Percentiles rank a stretch among this genome's conserved stretches.
Evolutionary conservation across 2,329 filamentous ascomycete genomes (phyloP).

Genomic region (Rhexocercosporidium sp.): DNA sequence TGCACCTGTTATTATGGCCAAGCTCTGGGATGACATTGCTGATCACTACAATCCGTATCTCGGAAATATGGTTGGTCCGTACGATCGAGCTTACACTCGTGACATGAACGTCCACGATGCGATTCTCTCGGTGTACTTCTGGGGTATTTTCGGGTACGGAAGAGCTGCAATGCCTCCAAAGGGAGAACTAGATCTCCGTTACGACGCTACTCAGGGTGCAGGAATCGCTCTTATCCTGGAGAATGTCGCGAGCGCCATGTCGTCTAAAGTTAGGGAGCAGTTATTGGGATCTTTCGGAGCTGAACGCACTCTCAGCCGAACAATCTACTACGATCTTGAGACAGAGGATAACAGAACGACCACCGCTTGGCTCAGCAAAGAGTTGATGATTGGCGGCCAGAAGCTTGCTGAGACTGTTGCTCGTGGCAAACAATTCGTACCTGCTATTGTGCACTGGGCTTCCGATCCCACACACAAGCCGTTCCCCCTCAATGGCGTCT

Average conservation of each 20-base stretch:
- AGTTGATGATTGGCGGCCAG: constrained; percentile 50
- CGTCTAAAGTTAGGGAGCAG: constrained; percentile 40
- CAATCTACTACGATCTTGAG: constrained; percentile 44
- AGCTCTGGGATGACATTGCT: constrained; percentile 57
- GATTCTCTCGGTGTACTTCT: constrained; percentile 49
- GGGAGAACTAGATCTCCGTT: constrained; percentile 48
- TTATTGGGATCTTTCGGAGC: constrained; percentile 44
- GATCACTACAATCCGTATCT: constrained; percentile 62
- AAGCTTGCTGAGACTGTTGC: constrained; percentile 45
- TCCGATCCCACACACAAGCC: constrained; percentile 47
- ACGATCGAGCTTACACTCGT: constrained; percentile 66
- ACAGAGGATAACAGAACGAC: constrained; percentile 41
- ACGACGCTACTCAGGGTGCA: constrained; percentile 48
- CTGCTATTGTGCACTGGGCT: constrained; percentile 54
- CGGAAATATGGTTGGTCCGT: constrained; percentile 66
- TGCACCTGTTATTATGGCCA: constrained; percentile 54
- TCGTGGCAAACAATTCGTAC: constrained; percentile 49
- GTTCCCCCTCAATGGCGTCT: constrained; percentile 47
- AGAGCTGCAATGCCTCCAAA: constrained; percentile 46
- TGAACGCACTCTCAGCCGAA: constrained; percentile 45
- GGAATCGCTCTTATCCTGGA: constrained; percentile 48
- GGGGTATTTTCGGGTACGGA: constrained; percentile 49
- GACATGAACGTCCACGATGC: constrained; percentile 59
- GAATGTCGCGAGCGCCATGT: constrained; percentile 40
- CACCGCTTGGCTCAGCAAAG: constrained; percentile 49